Evolutionary conservation across 2,329 filamentous ascomycete species (phyloP).

Genomic region (Penicillium sp.): DNA sequence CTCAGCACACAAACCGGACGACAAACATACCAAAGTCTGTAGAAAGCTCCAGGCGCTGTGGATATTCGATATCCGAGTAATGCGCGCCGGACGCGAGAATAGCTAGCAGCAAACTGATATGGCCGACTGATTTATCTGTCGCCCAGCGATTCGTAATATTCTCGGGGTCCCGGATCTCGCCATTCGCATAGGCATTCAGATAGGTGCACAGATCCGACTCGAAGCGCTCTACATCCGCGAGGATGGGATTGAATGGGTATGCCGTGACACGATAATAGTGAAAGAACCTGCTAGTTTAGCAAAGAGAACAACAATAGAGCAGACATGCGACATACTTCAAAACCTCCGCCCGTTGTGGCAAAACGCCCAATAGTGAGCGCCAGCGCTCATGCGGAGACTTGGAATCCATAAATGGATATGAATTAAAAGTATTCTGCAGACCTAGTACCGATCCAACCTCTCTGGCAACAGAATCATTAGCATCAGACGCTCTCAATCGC

Average conservation of each 20-base stretch:
- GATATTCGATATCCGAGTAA: slow-evolving; percentile 34
- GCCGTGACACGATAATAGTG: slow-evolving; percentile 34
- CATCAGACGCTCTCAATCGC: slow-evolving; percentile 30
- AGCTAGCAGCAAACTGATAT: slow-evolving; percentile 35
- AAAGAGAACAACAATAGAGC: background rate
- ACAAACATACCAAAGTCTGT: slow-evolving; percentile 32
- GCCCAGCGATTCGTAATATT: slow-evolving; percentile 30
- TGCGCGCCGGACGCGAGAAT: slow-evolving; percentile 36
- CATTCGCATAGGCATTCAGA: slow-evolving; percentile 29
- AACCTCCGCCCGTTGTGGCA: slow-evolving; percentile 31
- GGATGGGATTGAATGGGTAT: slow-evolving; percentile 38
- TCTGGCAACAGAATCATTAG: slow-evolving; percentile 30
- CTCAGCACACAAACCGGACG: background rate
- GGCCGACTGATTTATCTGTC: slow-evolving; percentile 30
- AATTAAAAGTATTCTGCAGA: slow-evolving; percentile 35
- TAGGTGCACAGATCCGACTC: slow-evolving; percentile 36
- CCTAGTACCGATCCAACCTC: slow-evolving; percentile 37
- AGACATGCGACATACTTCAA: slow-evolving; percentile 26
- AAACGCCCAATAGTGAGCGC: slow-evolving; percentile 26
- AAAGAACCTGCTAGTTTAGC: slow-evolving; percentile 30
- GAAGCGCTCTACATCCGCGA: slow-evolving; percentile 35
- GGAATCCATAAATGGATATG: slow-evolving; percentile 36
- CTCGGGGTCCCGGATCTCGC: slow-evolving; percentile 24
- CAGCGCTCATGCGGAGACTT: slow-evolving; percentile 32
- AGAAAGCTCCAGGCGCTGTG: slow-evolving; percentile 28